phyloP scores from a whole-genome alignment of 2,329 filamentous ascomycete species.

The Alternaria metachromatica region DNA sequence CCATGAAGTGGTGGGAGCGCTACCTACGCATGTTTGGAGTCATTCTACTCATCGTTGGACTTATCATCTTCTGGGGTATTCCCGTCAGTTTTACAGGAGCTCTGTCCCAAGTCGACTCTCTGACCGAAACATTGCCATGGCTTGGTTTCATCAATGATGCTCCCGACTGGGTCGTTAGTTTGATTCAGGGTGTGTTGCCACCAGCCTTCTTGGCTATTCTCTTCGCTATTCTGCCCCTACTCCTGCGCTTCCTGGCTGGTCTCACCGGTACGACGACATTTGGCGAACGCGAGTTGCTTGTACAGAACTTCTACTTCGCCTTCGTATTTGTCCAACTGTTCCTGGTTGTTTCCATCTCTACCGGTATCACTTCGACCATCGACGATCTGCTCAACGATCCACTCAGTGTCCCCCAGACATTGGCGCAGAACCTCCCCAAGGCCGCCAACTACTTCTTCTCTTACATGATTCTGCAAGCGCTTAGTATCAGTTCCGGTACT shows the following conservation, averaged over 20 bases:
- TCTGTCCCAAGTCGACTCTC: conserved; percentile 75
- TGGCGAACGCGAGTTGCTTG: conserved; percentile 77
- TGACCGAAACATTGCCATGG: conserved; percentile 72
- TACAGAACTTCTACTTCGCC: conserved; percentile 90
- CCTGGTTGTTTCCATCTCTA: conserved; percentile 86
- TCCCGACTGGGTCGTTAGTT: conserved; percentile 66
- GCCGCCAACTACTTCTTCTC: conserved; percentile 98
- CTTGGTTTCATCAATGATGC: conserved; percentile 71
- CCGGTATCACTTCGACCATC: conserved; percentile 72
- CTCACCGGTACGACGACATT: conserved; percentile 84
- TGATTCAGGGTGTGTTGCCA: conserved; percentile 86
- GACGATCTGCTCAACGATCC: conserved; percentile 70
- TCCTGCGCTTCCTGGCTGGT: conserved; percentile 74
- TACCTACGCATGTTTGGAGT: conserved; percentile 76
- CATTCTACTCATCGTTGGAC: conserved; percentile 69
- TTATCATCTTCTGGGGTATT: conserved; percentile 89
- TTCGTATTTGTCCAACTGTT: conserved; percentile 97
- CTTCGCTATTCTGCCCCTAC: conserved; percentile 79
- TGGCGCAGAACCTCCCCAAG: conserved; percentile 82
- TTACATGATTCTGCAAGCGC: conserved; percentile 94
- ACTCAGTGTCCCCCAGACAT: conserved; percentile 69
- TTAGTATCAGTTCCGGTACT: conserved; percentile 88
- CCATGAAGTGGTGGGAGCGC: conserved; percentile 90
- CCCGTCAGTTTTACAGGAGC: conserved; percentile 88
- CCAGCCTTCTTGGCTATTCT: conserved; percentile 77